phyloP scores from a whole-genome alignment of 345 rosid species.

The Anacardium occidentale region DNA sequence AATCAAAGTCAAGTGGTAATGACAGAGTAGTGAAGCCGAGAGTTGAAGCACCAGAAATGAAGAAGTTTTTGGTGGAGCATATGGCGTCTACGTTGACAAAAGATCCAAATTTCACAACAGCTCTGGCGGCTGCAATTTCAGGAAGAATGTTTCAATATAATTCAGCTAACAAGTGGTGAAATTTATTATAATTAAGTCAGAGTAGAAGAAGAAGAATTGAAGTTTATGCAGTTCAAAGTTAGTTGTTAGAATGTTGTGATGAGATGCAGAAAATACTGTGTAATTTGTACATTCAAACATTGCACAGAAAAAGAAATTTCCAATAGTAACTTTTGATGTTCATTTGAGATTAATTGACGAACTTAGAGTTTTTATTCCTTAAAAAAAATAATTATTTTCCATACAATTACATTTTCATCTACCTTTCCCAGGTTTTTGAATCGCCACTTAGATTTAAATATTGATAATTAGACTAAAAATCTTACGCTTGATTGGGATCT shows the following conservation, averaged over 20 bases:
- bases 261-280: slow-evolving; percentile 13
- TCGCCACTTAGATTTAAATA: too few species aligned
- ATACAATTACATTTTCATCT: too few species aligned
- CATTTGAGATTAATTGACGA: too few species aligned
- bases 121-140: slow-evolving; percentile 90
- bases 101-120: slow-evolving; percentile 93
- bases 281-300: slow-evolving; percentile 23
- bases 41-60: slow-evolving; percentile 61
- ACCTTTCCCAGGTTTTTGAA: too few species aligned
- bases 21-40: slow-evolving; percentile 32
- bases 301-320: neutral
- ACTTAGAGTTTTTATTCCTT: too few species aligned
- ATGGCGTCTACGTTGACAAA: slow-evolving; percentile 92
- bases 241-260: neutral
- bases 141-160: slow-evolving; percentile 68
- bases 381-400: too few species aligned
- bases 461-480: too few species aligned
- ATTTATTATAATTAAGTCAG: neutral
- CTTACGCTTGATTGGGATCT: too few species aligned
- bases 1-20: slow-evolving; percentile 35
- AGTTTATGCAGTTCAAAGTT: neutral
- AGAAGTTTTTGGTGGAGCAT: slow-evolving; percentile 76
- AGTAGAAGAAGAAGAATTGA: neutral
- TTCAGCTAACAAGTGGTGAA: slow-evolving; percentile 39
- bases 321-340: neutral